Evolutionary conservation across 2,329 filamentous ascomycete genomes (phyloP), one percentile per base, ranked within the genome.

Genomic region (Sporothrix variecibatus): DNA sequence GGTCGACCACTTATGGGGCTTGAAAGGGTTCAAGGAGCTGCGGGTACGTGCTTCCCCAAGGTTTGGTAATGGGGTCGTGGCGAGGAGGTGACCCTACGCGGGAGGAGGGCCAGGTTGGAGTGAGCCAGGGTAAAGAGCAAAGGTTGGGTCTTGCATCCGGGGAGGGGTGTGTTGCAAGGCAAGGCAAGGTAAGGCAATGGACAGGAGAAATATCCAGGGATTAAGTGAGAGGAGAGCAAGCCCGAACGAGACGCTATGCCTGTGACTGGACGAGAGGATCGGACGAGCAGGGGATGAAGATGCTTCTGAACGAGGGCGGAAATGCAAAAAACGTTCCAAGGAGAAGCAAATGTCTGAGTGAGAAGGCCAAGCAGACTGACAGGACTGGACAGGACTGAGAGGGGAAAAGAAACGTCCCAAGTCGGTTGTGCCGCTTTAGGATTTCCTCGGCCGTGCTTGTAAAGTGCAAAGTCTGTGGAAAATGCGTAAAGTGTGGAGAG

Each of bases 31-130:
- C 49, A 56, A 28, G 49, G 43, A 64, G 53, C 53, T 67, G 6
- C 70, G 69, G 73, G 69, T 72, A 64, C 49, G 64, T 72, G 69
- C 69, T 72, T 72, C 73, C 73, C 62, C 69, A 51, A 64, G 20
- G 73, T 69, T 60, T 74, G 73, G 53, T 12, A 53, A 51, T 23
- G 56, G 62, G 49, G 69, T 51, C 60, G 69, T 38, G 49, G 60
- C 49, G 49, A 58, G 68, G 34, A 43, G 58, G 65, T 38, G 64
- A 38, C 26, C 26, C 40, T 46, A 56, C 20, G 38, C 38, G 56
- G 65, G 53, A 65, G 15, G 26, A 49, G 26, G 31, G 67, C 23
- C 38, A 28, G 28, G 28, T 56, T 65, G 58, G 28, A 26, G 69
- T 15, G 28, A 64, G 71, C 60, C 38, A 62, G 69, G 69, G 53